Base-by-base conservation (phyloP, 2,329 filamentous ascomycete species). In the Neonectria punicea region DNA sequence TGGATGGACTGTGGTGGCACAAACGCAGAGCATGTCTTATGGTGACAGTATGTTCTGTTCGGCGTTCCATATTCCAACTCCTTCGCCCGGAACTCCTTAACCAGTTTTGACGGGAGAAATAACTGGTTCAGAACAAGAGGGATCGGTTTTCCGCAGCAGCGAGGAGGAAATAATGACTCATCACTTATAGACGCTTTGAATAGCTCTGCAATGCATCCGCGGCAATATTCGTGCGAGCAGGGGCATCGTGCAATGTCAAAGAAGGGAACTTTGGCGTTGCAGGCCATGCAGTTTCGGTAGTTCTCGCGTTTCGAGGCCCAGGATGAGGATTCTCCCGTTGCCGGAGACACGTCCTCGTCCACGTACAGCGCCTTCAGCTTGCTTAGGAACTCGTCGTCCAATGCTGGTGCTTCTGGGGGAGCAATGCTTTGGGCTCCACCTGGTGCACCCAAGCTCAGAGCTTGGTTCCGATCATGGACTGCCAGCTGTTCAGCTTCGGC, bases 151-250 rank as follows among this genome's bases (percentile, higher is more conserved):
- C 70, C 55, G 67, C 86, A 89, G 72, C 87, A 90, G 5, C 80
- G 76, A 0, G 86, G 85, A 0, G 87, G 87, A 56, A 87, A 90
- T 0, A 86, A 67, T 0, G 79, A 77, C 53, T 89, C 83, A 63
- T 87, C 82, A 0, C 58, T 73, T 18, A 86, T 76, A 0, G 84
- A 78, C 0, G 71, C 56, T 0, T 67, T 14, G 67, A 89, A 83
- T 0, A 86, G 78, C 0, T 63, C 54, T 0, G 68, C 67, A 0
- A 89, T 67, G 67, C 87, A 90, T 1, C 61, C 66, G 0, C 70
- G 73, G 68, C 87, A 90, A 47, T 47, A 47, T 9, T 47, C 44
- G 16, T 47, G 44, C 2, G 22, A 28, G 22, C 44, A 47, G 6
- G 22, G 44, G 22, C 44, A 47, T 25, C 44, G 44, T 16, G 22